Evolutionary conservation across 257 asterid genomes (phyloP), one percentile per base, ranked within the genome.

Genomic region (Penstemon barbatus): DNA sequence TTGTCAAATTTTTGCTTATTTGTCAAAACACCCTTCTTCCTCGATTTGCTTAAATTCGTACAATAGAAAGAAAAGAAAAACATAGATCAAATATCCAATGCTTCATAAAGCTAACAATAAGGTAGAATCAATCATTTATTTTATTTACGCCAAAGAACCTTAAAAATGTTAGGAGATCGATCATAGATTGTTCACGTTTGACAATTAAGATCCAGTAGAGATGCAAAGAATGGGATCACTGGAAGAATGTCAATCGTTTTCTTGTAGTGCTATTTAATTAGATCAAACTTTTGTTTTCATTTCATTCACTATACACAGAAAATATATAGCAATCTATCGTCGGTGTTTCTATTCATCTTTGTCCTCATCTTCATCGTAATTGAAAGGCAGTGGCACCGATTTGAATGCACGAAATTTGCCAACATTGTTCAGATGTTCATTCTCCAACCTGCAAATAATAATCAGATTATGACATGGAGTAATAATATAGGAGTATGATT

Each of bases 391-490:
- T 5, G 95, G 95, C 72, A 85, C 90, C 10, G 90, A 80, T 72
- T 88, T 88, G 78, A 83, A 88, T 33, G 95, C 95, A 1, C 92
- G 87, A 42, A 61, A 88, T 42, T 83, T 82, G 9, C 95, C 95
- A 15, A 85, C 92, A 63, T 88, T 88, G 84, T 88, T 88, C 1
- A 88, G 82, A 73, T 88, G 95, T 63, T 88, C 95, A 56, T 88
- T 88, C 82, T 88, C 95, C 74, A 88, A 75, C 78, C 92, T 85
- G 83, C 65, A 58, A 8, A 48, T 8, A 59, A 59, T 19, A 36
- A 12, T 19, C 68, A 39, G 3, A 8, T 1, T 8, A 58, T 8
- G 38, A 33, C 36, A 18, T 57, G 36, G 5, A 11, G 7, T 4
- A 13, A 4, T 37, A 15, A 15, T 15, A 15, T 15, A 15, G 13